Percentiles rank a stretch among this genome's conserved stretches.
Conservation (phyloP, 2,329 filamentous ascomycete species). For the Eutypa lata region DNA sequence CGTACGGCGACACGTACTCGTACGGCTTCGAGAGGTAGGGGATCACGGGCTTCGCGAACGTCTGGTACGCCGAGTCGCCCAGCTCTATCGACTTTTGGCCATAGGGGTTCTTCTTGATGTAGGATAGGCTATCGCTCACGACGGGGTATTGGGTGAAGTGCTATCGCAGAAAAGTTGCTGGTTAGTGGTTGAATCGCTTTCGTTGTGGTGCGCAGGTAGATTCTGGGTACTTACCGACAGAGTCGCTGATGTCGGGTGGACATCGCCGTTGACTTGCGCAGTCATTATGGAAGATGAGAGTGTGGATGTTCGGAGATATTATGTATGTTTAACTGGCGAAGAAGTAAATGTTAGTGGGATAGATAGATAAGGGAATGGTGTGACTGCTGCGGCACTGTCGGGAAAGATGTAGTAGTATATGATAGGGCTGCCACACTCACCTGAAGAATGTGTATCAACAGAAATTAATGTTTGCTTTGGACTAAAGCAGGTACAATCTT, state of each 20-base stretch:
- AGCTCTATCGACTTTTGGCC: conserved; percentile 80
- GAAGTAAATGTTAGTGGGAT: conserved; percentile 2
- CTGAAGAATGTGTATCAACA: no score
- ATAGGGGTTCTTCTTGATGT: conserved; percentile 77
- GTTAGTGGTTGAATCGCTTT: no score
- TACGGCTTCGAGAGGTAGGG: conserved; percentile 78
- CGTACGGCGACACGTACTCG: conserved; percentile 79
- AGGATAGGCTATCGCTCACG: conserved; percentile 72
- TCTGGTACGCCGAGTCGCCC: conserved; percentile 70
- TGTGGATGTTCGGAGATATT: not conserved
- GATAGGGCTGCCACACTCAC: no score
- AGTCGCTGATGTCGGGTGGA: conserved; percentile 29
- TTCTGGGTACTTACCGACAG: conserved; percentile 27
- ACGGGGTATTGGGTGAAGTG: conserved; percentile 83
- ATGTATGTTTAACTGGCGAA: not conserved
- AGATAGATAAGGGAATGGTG: not conserved
- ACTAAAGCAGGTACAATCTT: not conserved
- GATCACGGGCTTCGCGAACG: conserved; percentile 72
- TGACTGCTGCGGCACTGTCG: conserved; percentile 2
- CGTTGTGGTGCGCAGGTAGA: no score
- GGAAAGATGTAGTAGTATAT: no score
- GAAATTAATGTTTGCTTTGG: no score
- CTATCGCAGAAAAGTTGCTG: conserved; percentile 40
- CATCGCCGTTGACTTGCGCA: conserved; percentile 31
- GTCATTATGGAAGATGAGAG: conserved; percentile 19